Base-by-base conservation (phyloP, 495 filamentous ascomycete genomes). In the Peziza echinospora region DNA sequence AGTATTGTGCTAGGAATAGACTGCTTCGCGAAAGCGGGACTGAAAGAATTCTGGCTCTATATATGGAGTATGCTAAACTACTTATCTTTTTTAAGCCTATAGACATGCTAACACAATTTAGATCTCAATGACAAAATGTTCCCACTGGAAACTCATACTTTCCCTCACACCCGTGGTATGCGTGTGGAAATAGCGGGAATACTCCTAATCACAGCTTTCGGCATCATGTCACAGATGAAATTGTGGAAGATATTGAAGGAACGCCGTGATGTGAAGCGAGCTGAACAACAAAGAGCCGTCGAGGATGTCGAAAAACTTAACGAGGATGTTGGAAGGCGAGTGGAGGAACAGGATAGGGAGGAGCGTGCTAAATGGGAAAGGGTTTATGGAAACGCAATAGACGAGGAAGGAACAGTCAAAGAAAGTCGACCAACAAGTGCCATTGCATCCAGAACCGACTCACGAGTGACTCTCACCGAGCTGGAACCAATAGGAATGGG, bases 1-100 rank as follows among this genome's bases (percentile, higher is more conserved):
- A 75, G 72, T 3, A 63, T 78, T 0, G 68, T 89, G 5, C 60
- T 96, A 5, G 87, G 87, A 5, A 81, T 96, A 45, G 87, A 96
- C 59, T 93, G 86, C 60, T 91, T 84, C 55, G 86, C 78, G 53
- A 67, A 77, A 43, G 87, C 85, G 10, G 87, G 87, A 0, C 63
- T 92, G 53, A 93, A 89, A 57, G 87, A 94, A 57, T 94, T 94
- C 49, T 96, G 87, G 87, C 69, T 84, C 8, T 96, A 92, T 58
- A 72, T 93, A 25, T 96, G 87, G 87, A 68, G 77, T 79, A 62
- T 64, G 72, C 26, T 51, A 21, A 17, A 53, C 37, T n/a, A 41
- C 8, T 47, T 16, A 16, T 10, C 16, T 44, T 5, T 5, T 17
- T 28, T 37, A 41, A 2, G 4, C 48, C 0, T 26, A 39, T 26